Conservation (phyloP, 768 basidiomycete genomes). For the Lactarius trivialis region DNA sequence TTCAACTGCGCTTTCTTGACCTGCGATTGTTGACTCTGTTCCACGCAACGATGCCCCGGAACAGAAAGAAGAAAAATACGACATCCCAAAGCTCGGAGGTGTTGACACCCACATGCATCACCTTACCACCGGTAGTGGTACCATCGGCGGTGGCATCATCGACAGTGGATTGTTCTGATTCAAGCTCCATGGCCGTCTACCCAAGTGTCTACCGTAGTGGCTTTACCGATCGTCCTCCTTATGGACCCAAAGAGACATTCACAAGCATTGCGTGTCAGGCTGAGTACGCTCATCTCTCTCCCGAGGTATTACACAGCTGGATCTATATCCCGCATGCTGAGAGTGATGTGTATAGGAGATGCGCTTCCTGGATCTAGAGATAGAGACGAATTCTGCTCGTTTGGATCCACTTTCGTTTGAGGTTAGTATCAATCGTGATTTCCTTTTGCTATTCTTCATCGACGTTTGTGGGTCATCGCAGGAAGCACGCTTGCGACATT, state of each 20-base stretch:
- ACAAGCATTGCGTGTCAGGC: not conserved
- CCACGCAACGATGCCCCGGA: not conserved
- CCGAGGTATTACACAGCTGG: not conserved
- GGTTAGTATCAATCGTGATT: not conserved
- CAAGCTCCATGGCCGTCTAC: too few relatives aligned
- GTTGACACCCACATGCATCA: too few relatives aligned
- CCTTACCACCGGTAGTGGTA: too few relatives aligned
- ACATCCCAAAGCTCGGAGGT: not conserved
- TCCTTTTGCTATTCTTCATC: not conserved
- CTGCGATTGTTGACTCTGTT: too few relatives aligned
- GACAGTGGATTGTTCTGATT: too few relatives aligned
- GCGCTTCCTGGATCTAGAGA: not conserved
- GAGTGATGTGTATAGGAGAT: not conserved
- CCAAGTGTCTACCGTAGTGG: not conserved
- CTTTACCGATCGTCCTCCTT: too few relatives aligned
- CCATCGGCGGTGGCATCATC: too few relatives aligned
- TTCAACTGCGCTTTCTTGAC: too few relatives aligned
- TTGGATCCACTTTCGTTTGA: not conserved
- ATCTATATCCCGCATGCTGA: not conserved
- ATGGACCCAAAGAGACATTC: not conserved
- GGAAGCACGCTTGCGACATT: constrained; percentile 4
- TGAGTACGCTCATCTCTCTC: not conserved
- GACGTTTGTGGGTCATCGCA: not conserved
- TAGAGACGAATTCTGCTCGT: not conserved
- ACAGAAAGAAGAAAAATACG: not conserved